Conservation (phyloP, 306 rosid genomes). For the Vigna unguiculata region DNA sequence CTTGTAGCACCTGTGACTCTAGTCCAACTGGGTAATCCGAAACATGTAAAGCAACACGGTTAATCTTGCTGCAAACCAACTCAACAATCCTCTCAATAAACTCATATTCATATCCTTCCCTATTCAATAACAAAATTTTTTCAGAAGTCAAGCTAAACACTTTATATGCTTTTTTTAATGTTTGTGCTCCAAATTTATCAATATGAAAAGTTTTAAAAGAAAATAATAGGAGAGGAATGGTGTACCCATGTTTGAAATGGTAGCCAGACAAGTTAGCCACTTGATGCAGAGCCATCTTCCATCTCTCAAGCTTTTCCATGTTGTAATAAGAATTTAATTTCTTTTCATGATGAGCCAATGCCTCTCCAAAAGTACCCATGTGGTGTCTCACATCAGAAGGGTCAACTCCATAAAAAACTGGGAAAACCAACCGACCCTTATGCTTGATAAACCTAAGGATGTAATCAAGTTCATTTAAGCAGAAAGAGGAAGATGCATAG, state of each 20-base stretch:
- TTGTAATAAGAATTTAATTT: background rate
- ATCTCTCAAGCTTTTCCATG: background rate
- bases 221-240: background rate
- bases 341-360: background rate
- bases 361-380: background rate
- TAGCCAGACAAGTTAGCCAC: background rate
- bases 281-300: background rate
- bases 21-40: background rate
- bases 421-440: background rate
- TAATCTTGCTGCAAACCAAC: background rate
- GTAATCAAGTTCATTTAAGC: background rate
- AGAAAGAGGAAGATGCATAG: background rate
- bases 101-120: background rate
- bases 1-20: background rate
- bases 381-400: background rate
- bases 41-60: background rate
- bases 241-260: background rate
- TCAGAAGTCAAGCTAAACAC: too few relatives aligned
- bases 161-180: too few relatives aligned
- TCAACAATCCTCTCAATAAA: background rate
- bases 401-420: background rate
- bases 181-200: too few relatives aligned
- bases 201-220: too few relatives aligned
- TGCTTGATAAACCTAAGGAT: background rate
- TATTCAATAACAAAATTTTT: too few relatives aligned